Evolutionary conservation across 2,329 filamentous ascomycete species (phyloP), one percentile per base, ranked within the genome.

Genomic region (Septoria linicola): DNA sequence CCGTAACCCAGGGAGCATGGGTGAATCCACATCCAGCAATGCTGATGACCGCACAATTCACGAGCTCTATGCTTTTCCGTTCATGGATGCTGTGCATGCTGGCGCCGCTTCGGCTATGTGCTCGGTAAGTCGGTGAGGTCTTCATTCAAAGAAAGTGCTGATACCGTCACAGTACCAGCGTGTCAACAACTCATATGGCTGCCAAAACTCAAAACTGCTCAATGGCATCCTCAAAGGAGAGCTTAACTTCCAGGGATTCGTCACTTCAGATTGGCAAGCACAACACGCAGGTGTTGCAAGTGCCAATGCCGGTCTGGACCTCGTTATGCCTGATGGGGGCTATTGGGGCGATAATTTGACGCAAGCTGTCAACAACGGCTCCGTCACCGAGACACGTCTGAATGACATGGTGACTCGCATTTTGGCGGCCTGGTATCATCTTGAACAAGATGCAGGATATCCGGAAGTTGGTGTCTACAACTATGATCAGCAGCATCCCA

Each of bases 191-290:
- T 84, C 81, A 0, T 81, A 84, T 42, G 76, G 77, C 4, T 87
- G 64, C 49, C 58, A 66, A 50, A 88, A 88, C 63, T 81, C 80
- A 52, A 83, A 83, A 63, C 69, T 84, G 4, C 73, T 85, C 41
- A 88, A 87, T 56, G 82, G 80, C 0, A 74, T 88, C 3, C 70
- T 88, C 10, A 89, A 88, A 61, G 83, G 85, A 32, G 85, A 89
- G 67, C 74, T 88, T 32, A 83, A 82, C 0, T 88, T 88, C 56
- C 83, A 87, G 59, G 85, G 85, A 63, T 83, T 70, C 59, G 79
- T 87, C 23, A 81, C 87, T 74, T 54, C 45, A 1, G 85, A 88
- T 65, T 88, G 85, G 83, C 66, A 79, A 21, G 80, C 80, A 0
- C 81, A 85, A 46, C 74, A 81, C 47, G 75, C 77, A 0, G 82